Percentiles rank a stretch among this genome's conserved stretches.
These are phyloP conservation scores for Carallia brachiata DNA, from an alignment of 345 rosid species.

Conservation along the genomic window DNA sequence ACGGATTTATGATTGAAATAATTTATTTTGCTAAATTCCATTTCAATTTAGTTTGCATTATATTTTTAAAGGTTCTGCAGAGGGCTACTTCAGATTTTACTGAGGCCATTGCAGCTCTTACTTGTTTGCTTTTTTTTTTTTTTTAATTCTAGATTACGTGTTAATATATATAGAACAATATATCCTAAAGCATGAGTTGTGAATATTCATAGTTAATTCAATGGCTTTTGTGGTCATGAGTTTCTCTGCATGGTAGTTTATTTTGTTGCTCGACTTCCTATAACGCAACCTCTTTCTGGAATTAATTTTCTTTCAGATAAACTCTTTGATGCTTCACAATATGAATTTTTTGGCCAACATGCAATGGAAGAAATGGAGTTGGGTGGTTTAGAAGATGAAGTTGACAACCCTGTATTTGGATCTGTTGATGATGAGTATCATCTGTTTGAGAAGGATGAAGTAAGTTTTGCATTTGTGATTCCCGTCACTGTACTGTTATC, in stretches of 20 bases:
- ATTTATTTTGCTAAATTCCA: no score
- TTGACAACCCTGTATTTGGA: slow-evolving; percentile 41
- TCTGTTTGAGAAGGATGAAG: slow-evolving; percentile 77
- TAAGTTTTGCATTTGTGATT: slow-evolving; percentile 15
- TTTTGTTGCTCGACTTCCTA: neutral
- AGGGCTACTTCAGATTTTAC: no score
- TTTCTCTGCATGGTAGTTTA: neutral
- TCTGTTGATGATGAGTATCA: slow-evolving; percentile 74
- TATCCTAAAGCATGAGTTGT: neutral
- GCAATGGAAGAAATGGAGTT: slow-evolving; percentile 54
- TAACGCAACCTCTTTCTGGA: neutral
- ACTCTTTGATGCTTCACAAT: slow-evolving; percentile 69
- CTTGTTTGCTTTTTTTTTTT: neutral
- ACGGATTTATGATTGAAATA: no score
- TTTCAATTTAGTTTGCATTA: no score
- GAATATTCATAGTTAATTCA: neutral
- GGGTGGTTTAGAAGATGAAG: slow-evolving; percentile 65
- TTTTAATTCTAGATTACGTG: no score
- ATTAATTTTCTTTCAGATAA: slow-evolving; percentile 10
- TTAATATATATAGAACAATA: neutral
- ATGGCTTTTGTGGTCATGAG: neutral
- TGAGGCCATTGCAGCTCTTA: neutral
- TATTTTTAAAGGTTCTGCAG: no score
- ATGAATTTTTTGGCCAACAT: slow-evolving; percentile 74
- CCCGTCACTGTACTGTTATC: neutral